Base-by-base conservation (phyloP, 179 eudicot species). In the Patellifolia procumbens region DNA sequence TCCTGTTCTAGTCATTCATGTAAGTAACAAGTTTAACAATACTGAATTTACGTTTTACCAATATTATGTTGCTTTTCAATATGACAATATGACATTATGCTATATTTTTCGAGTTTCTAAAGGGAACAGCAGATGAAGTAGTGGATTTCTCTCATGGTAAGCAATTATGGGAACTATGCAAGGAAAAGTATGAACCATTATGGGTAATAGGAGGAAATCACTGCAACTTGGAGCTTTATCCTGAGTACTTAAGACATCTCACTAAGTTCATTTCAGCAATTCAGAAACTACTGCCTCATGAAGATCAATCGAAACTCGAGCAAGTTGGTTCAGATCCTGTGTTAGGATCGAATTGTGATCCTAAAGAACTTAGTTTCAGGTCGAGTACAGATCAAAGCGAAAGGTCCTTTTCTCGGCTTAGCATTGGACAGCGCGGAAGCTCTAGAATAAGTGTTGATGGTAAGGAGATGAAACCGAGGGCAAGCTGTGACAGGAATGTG, bases 111-210 rank as follows among this genome's bases (percentile, higher is more conserved):
- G 60, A n/a, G 3, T 8, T 28, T 22, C 34, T 42, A 24, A 70
- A 92, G 95, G 97, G 97, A 43, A 91, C 96, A 75, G 90, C 92
- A 45, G 97, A 92, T 81, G 97, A 92, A 74, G 96, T 92, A 39
- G 96, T 92, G 66, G 93, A 92, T 71, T 89, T 83, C 56, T 85
- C 96, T 63, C 96, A 92, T 29, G 97, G 97, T 55, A 91, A 82
- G 82, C 91, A 89, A 76, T 87, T 92, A 17, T 85, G 87, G 89
- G 92, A 91, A 78, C 93, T 89, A 31, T 88, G 92, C 83, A 92
- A 89, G 64, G 83, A 85, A 66, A 91, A 89, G 72, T 91, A 89
- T 56, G 96, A 91, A 19, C 97, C 97, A 8, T 75, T 92, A 48
- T 91, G 97, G 97, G 84, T 92, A 29, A 85, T 76, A 63, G 97